A percentile compares a stretch with the other conserved stretches of the same genome.
Evolutionary conservation across 768 basidiomycete species (phyloP).

Genomic region (Psilocybe subaeruginosa): DNA sequence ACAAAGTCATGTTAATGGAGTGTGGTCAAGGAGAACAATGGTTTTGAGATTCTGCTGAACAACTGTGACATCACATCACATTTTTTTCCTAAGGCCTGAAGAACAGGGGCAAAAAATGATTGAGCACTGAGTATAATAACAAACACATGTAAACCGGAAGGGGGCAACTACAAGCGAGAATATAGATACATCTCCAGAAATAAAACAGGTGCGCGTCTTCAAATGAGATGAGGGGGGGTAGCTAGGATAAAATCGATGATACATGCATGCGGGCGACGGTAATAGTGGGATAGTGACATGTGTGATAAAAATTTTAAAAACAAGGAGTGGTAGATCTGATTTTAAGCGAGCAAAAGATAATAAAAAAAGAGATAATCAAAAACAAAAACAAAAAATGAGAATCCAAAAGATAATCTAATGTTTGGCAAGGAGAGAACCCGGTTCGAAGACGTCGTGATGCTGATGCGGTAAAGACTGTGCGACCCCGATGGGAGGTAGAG

Average conservation of each 20-base stretch:
- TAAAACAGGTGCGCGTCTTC: constrained; percentile 1
- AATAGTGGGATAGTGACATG: constrained; percentile 1
- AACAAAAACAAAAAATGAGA: constrained; percentile 19
- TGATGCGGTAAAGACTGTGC: constrained; percentile 30
- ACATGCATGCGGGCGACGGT: not conserved
- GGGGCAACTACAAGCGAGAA: not conserved
- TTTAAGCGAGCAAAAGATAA: constrained; percentile 1
- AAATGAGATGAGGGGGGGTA: not conserved
- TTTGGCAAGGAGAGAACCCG: constrained; percentile 73
- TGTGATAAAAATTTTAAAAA: not conserved
- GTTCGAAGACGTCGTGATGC: constrained; percentile 60
- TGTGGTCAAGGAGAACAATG: too few species aligned
- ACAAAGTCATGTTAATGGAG: not conserved
- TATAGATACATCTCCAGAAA: not conserved
- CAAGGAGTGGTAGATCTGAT: constrained; percentile 8
- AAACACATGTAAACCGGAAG: too few species aligned
- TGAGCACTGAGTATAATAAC: too few species aligned
- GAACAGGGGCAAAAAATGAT: too few species aligned
- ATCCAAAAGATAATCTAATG: constrained; percentile 22
- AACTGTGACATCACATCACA: too few species aligned
- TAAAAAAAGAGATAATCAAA: not conserved
- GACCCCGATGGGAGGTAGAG: constrained; percentile 40
- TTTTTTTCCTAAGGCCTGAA: too few species aligned
- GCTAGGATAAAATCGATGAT: not conserved
- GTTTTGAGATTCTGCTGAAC: too few species aligned